Evolutionary conservation across 169 alveolate species (phyloP).

Genomic region (Eimeria falciformis): DNA sequence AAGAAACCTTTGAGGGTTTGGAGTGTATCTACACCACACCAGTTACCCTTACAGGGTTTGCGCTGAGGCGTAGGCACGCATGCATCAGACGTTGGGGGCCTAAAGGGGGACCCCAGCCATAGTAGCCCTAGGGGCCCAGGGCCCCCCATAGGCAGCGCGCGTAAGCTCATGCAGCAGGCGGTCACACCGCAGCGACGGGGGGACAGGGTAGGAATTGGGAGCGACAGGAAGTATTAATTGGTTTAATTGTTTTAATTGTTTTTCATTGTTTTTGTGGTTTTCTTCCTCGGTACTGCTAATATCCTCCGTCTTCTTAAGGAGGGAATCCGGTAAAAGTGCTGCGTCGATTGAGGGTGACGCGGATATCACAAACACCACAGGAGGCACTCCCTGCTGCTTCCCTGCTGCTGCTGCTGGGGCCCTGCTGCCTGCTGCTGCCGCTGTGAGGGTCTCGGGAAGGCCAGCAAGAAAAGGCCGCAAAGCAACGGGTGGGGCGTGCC

Average conservation of each 20-base stretch:
- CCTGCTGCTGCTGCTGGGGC: constrained; percentile 29
- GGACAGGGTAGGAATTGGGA: too few relatives aligned
- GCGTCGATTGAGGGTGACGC: constrained; percentile 42
- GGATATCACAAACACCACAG: constrained; percentile 28
- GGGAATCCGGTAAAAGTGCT: background rate
- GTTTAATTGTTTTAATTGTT: constrained; percentile 11
- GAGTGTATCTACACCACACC: background rate
- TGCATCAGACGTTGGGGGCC: background rate
- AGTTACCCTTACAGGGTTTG: background rate
- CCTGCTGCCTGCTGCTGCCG: constrained; percentile 21
- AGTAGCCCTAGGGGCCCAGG: constrained; percentile 73
- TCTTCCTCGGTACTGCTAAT: background rate
- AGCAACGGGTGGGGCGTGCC: constrained; percentile 26
- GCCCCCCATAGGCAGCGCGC: too few relatives aligned
- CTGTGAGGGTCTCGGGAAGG: background rate
- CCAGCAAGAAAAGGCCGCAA: constrained; percentile 4
- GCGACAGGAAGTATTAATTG: too few relatives aligned
- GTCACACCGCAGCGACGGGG: too few relatives aligned
- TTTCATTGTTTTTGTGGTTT: constrained; percentile 72
- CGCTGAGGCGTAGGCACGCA: too few relatives aligned
- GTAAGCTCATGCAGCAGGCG: too few relatives aligned
- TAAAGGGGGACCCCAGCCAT: constrained; percentile 41
- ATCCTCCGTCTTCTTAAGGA: constrained; percentile 62
- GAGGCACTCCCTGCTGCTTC: constrained; percentile 6
- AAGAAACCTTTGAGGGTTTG: too few relatives aligned